Percentiles rank a stretch among this genome's conserved stretches.
These are phyloP conservation scores for Leptographium flavum DNA, from an alignment of 2,329 filamentous ascomycete species.

Conservation along the genomic window DNA sequence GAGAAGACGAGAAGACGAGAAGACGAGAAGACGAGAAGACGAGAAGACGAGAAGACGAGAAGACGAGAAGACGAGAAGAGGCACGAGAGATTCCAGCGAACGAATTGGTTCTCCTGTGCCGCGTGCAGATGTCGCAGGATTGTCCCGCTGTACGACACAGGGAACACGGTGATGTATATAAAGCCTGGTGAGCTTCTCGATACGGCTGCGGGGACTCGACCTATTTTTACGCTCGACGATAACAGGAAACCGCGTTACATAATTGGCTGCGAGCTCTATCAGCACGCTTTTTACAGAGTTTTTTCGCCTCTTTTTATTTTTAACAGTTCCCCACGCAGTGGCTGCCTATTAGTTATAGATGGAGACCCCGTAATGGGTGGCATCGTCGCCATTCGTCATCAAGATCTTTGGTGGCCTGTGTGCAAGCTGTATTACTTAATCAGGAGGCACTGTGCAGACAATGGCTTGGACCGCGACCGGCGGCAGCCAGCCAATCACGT, in stretches of 20 bases:
- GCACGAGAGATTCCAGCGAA: not conserved
- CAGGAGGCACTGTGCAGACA: not conserved
- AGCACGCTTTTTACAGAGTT: not conserved
- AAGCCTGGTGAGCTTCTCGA: not conserved
- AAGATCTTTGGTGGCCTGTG: too few species aligned
- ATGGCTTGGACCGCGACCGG: not conserved
- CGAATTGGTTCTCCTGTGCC: not conserved
- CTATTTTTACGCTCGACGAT: not conserved
- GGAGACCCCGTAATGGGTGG: not conserved
- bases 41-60: not conserved
- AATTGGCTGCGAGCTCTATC: not conserved
- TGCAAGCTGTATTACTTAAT: not conserved
- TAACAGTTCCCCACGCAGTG: not conserved
- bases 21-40: not conserved
- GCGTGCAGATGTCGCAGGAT: not conserved
- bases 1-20: slow-evolving; percentile 1
- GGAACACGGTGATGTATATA: not conserved
- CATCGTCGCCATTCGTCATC: not conserved
- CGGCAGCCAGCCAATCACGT: not conserved
- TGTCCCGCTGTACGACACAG: not conserved
- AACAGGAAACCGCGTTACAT: not conserved
- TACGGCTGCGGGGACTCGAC: not conserved
- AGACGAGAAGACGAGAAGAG: not conserved
- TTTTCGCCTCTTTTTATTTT: not conserved
- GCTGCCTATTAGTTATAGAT: not conserved